A percentile compares a stretch with the other conserved stretches of the same genome.
Evolutionary conservation across 1,284 basidiomycete genomes (phyloP).

Genomic region (Neonothopanus nambi): DNA sequence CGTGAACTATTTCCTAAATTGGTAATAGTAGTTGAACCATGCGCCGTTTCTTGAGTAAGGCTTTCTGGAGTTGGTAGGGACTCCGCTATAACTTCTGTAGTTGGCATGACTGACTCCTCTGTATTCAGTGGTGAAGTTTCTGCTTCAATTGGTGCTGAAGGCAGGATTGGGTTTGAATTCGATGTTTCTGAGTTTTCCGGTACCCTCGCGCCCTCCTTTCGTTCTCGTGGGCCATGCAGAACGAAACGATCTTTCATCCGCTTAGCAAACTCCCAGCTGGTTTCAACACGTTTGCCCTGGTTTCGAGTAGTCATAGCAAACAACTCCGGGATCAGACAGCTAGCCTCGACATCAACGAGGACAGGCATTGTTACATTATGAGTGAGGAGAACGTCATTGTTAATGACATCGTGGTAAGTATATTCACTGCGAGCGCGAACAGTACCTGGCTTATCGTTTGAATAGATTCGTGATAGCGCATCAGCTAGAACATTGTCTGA

Average conservation of each 20-base stretch:
- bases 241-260: slow-evolving; percentile 3
- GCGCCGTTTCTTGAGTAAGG: no score
- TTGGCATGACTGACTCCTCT: no score
- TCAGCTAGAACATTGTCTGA: slow-evolving; percentile 19
- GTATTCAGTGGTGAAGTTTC: no score
- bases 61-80: no score
- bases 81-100: no score
- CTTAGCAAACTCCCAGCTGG: background rate
- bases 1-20: no score
- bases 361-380: slow-evolving; percentile 3
- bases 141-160: background rate
- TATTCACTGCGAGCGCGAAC: no score
- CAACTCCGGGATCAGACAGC: no score
- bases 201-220: slow-evolving; percentile 16
- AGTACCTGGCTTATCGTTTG: slow-evolving; percentile 22
- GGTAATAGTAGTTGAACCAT: no score
- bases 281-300: background rate
- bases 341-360: background rate
- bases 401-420: no score
- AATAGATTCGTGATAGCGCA: slow-evolving; percentile 20
- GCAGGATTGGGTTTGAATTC: background rate
- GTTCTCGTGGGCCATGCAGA: no score
- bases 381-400: background rate
- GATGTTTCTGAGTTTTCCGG: no score
- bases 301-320: background rate